These are phyloP conservation scores for Saksenaea oblongispora DNA, from an alignment of 371 early-diverging fungal species.

Conservation along the genomic window DNA sequence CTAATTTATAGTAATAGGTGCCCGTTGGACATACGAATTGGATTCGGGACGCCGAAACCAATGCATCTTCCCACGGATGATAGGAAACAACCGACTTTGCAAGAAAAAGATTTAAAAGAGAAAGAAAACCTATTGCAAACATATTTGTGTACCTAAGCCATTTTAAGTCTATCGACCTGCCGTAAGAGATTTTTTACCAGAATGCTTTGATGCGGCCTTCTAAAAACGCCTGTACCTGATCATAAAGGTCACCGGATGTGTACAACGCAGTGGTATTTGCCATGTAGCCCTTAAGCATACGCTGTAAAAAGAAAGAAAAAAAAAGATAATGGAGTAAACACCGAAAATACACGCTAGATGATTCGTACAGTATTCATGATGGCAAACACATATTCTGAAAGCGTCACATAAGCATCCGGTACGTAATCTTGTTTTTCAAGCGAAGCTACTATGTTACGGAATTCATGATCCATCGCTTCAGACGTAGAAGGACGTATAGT, in stretches of 20 bases:
- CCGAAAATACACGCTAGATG: background rate
- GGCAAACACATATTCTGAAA: slow-evolving; percentile 31
- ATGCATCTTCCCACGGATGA: slow-evolving; percentile 27
- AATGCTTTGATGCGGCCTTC: slow-evolving; percentile 21
- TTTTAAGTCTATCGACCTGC: background rate
- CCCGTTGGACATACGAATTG: slow-evolving; percentile 19
- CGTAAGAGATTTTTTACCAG: slow-evolving; percentile 19
- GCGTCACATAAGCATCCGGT: slow-evolving; percentile 29
- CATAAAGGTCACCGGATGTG: slow-evolving; percentile 29
- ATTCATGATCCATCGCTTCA: slow-evolving; percentile 21
- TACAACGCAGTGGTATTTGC: slow-evolving; percentile 16
- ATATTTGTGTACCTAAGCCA: slow-evolving; percentile 26
- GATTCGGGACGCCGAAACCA: slow-evolving; percentile 14
- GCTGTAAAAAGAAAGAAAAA: slow-evolving; percentile 6
- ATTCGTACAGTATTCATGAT: slow-evolving; percentile 27
- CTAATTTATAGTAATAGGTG: slow-evolving; percentile 16
- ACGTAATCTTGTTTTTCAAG: slow-evolving; percentile 15
- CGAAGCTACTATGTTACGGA: slow-evolving; percentile 7
- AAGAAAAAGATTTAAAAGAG: slow-evolving; percentile 25
- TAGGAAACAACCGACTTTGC: slow-evolving; percentile 11
- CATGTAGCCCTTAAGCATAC: slow-evolving; percentile 27
- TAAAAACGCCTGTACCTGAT: slow-evolving; percentile 28
- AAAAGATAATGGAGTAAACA: background rate
- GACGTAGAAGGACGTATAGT: slow-evolving; percentile 20
- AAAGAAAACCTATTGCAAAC: slow-evolving; percentile 33